Base-by-base conservation (phyloP, 176 grass and related monocot species). In the Aegilops umbellulata region DNA sequence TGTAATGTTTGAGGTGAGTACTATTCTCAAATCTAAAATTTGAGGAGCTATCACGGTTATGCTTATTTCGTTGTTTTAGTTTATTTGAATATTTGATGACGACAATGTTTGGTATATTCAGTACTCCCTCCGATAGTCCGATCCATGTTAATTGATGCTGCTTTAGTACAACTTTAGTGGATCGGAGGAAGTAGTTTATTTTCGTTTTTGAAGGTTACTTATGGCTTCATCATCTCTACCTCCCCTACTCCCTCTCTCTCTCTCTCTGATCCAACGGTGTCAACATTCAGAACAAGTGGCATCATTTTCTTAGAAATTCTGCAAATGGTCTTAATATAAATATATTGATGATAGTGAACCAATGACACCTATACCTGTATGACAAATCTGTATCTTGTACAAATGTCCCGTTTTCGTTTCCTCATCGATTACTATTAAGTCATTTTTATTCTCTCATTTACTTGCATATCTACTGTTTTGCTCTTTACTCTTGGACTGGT, bases 1-100 rank as follows among this genome's bases (percentile, higher is more conserved):
- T 87, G 97, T 99, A 63, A 99, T 99, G 97, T 96, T 99, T 88
- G 97, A 99, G 94, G 96, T 98, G 84, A 91, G 88, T 16, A 65
- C 51, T 61, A 44, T 80, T 3, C 15, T 19, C 29, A 76, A 55
- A 55, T 55, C 36, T 91, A 57, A 26, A 57, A 69, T 77, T 61
- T 82, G 34, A 75, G 4, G 41, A 51, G n/a, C 24, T 69, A 82
- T 69, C 20, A 35, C 35, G 30, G 24, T 82, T 4, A 69, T 49
- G 65, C 31, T 69, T 69, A 57, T 82, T 55, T 82, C 13, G 42
- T 69, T 82, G 11, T 36, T 44, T 69, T 49, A 8, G 41, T 80
- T 81, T 31, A 32, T 51, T 67, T 82, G 15, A 22, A 66, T 15
- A 10, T 47, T 65, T 47, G 17, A n/a, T 80, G 78, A 46, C 34